Evolutionary conservation across 441 rosid species (phyloP).

Genomic region (Pelargonium cotyledonis): DNA sequence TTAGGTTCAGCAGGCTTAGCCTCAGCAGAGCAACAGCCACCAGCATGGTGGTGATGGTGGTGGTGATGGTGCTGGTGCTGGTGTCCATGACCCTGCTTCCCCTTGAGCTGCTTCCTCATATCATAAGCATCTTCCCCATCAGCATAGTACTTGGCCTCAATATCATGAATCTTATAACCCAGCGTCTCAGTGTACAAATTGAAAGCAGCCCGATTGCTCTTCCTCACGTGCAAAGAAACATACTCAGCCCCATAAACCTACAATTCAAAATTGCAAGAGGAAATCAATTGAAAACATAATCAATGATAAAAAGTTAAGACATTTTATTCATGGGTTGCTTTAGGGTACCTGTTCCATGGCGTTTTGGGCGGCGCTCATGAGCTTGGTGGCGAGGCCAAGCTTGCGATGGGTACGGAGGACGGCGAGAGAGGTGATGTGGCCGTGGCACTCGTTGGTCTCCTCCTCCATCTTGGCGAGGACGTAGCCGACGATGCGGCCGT

Average conservation of each 20-base stretch:
- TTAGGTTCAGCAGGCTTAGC: constrained; percentile 38
- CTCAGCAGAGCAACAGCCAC: constrained; percentile 74
- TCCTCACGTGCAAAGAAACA: constrained; percentile 91
- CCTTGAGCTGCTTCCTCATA: constrained; percentile 90
- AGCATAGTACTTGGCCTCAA: constrained; percentile 93
- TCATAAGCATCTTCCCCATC: constrained; percentile 99
- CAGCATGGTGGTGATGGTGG: constrained; percentile 60
- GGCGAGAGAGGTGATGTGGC: constrained; percentile 96
- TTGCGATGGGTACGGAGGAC: constrained; percentile 95
- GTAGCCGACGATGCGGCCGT: constrained; percentile 90
- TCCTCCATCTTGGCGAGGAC: constrained; percentile 98
- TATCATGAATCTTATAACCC: constrained; percentile 79
- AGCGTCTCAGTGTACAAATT: constrained; percentile 78
- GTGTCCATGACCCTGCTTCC: constrained; percentile 60
- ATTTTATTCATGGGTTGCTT: too few relatives aligned
- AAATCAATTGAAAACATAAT: not conserved
- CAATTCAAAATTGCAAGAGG: not conserved
- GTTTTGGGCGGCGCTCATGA: constrained; percentile 91
- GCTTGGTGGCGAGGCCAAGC: constrained; percentile 94
- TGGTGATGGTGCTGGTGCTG: constrained; percentile 47
- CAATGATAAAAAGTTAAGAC: not conserved
- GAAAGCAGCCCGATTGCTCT: constrained; percentile 92
- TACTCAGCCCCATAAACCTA: constrained; percentile 93
- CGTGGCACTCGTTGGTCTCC: constrained; percentile 90
- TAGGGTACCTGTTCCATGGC: constrained; percentile 87